These are phyloP conservation scores for Gossypium stocksii DNA, from an alignment of 345 rosid species.

Conservation along the genomic window DNA sequence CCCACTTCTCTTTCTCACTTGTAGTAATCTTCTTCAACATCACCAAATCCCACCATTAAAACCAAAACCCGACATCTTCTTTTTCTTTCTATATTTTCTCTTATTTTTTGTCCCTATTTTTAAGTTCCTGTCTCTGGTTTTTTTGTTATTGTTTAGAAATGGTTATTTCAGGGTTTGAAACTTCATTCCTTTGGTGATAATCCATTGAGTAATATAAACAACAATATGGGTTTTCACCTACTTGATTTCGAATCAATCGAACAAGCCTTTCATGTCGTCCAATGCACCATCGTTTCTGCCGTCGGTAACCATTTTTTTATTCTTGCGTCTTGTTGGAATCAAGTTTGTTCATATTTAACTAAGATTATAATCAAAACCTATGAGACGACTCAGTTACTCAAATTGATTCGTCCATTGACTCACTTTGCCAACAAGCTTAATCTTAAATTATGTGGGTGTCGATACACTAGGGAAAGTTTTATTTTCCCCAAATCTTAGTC, in stretches of 20 bases:
- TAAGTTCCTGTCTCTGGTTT: background rate
- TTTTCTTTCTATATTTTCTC: background rate
- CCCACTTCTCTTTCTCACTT: slow-evolving; percentile 37
- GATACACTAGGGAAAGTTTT: slow-evolving; percentile 88
- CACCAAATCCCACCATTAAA: background rate
- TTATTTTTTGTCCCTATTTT: background rate
- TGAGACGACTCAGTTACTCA: slow-evolving; percentile 92
- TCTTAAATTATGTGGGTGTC: slow-evolving; percentile 51
- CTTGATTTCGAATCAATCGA: slow-evolving; percentile 65
- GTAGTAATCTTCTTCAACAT: slow-evolving; percentile 6
- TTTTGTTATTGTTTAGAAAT: slow-evolving; percentile 23
- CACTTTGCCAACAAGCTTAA: slow-evolving; percentile 52
- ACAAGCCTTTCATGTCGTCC: slow-evolving; percentile 54
- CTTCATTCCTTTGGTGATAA: slow-evolving; percentile 67
- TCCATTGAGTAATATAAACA: slow-evolving; percentile 16
- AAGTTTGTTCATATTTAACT: slow-evolving; percentile 77
- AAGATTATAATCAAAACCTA: slow-evolving; percentile 95
- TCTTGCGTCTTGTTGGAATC: slow-evolving; percentile 93
- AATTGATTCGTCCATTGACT: slow-evolving; percentile 75
- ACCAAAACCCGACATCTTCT: background rate
- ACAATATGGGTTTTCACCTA: slow-evolving; percentile 56
- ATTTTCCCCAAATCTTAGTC: slow-evolving; percentile 85
- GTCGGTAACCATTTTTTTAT: slow-evolving; percentile 66
- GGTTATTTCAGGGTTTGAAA: slow-evolving; percentile 94
- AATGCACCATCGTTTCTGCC: slow-evolving; percentile 88